phyloP scores from a whole-genome alignment of 495 filamentous ascomycete genomes.

The Acidomyces sp. region DNA sequence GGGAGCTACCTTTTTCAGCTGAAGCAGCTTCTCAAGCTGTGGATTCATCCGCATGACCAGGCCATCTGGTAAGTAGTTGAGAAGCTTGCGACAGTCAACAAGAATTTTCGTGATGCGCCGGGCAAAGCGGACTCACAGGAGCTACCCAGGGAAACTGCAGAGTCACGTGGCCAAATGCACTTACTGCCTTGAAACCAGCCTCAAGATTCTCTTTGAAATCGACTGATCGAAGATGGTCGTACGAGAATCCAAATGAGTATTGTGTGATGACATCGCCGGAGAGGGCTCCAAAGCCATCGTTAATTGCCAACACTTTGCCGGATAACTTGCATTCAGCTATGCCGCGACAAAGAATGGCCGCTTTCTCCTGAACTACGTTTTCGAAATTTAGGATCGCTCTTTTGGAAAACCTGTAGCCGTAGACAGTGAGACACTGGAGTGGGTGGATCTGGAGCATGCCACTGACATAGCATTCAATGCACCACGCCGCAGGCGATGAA shows the following conservation, averaged over 20 bases:
- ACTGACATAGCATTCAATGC: neutral
- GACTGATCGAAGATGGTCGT: conserved; percentile 13
- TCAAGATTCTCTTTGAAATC: conserved; percentile 14
- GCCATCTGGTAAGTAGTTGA: too few species aligned
- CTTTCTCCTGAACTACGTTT: neutral
- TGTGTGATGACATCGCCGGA: conserved; percentile 33
- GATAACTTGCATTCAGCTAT: neutral
- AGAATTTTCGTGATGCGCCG: conserved; percentile 6
- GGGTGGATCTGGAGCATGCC: too few species aligned
- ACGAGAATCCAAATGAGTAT: conserved; percentile 27
- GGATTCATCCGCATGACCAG: too few species aligned
- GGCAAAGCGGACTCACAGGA: conserved; percentile 11
- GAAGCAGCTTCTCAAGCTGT: too few species aligned
- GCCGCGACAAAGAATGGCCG: neutral
- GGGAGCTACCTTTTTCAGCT: too few species aligned
- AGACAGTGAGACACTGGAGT: too few species aligned
- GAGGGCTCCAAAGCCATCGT: neutral
- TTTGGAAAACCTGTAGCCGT: too few species aligned
- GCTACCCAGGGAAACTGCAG: conserved; percentile 5
- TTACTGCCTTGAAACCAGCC: conserved; percentile 13
- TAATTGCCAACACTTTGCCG: neutral
- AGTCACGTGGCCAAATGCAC: conserved; percentile 14
- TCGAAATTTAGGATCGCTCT: neutral
- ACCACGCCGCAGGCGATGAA: neutral
- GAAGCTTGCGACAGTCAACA: too few species aligned